Percentiles rank a stretch among this genome's conserved stretches.
Conservation (phyloP, 306 rosid species). For the Begonia peltatifolia region DNA sequence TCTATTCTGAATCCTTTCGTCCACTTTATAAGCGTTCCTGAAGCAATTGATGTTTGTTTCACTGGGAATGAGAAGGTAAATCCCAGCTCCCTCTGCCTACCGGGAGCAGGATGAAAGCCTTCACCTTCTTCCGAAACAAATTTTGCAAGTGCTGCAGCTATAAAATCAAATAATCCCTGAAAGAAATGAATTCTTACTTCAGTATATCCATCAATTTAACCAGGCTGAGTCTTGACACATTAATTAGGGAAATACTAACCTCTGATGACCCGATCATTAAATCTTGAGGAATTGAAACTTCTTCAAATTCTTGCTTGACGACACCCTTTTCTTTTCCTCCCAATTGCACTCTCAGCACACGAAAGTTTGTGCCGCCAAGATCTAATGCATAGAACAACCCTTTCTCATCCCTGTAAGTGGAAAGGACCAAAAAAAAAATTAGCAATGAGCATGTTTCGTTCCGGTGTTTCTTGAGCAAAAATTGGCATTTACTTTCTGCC, state of each 20-base stretch:
- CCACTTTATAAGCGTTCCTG: slow-evolving; percentile 89
- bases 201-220: slow-evolving; percentile 3
- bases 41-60: slow-evolving; percentile 69
- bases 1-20: slow-evolving; percentile 84
- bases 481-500: no score
- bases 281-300: slow-evolving; percentile 91
- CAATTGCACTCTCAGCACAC: slow-evolving; percentile 72
- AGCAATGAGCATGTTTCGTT: background rate
- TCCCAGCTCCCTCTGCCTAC: slow-evolving; percentile 92
- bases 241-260: slow-evolving; percentile 39
- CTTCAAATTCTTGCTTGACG: slow-evolving; percentile 33
- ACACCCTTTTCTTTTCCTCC: slow-evolving; percentile 70
- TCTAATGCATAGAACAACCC: slow-evolving; percentile 89
- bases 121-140: slow-evolving; percentile 77
- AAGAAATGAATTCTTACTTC: slow-evolving; percentile 13
- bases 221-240: slow-evolving; percentile 5
- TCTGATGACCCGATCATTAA: slow-evolving; percentile 77
- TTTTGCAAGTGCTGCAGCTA: slow-evolving; percentile 60
- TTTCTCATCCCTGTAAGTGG: slow-evolving; percentile 58
- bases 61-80: slow-evolving; percentile 97
- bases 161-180: slow-evolving; percentile 83
- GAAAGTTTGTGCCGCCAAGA: slow-evolving; percentile 97
- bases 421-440: slow-evolving; percentile 2
- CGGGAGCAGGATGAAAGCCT: slow-evolving; percentile 63
- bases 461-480: no score